These are phyloP conservation scores for Paratrimastix pyriformis DNA, from an alignment of 78 protist species.

Conservation along the genomic window DNA sequence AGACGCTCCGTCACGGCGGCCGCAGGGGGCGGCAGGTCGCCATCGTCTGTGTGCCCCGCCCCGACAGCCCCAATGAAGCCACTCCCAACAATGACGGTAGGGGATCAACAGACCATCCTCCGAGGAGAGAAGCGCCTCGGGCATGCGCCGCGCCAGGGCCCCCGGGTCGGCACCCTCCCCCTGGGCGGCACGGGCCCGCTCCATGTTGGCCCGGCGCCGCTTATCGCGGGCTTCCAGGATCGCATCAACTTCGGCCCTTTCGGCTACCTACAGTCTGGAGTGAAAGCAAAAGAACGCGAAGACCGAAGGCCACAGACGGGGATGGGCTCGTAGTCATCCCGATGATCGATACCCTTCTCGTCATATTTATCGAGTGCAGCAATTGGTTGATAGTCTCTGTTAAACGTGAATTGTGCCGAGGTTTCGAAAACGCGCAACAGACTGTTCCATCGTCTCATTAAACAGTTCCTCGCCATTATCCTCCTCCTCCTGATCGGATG, in stretches of 20 bases:
- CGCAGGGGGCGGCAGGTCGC: too few relatives aligned
- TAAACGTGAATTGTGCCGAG: neutral
- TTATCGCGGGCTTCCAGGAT: neutral
- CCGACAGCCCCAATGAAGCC: too few relatives aligned
- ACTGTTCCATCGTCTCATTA: neutral
- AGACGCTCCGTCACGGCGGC: too few relatives aligned
- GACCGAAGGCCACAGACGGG: neutral
- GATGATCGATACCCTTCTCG: neutral
- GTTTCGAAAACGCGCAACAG: neutral
- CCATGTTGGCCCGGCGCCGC: neutral
- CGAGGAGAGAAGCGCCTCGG: too few relatives aligned
- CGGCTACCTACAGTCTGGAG: neutral
- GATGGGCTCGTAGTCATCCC: neutral
- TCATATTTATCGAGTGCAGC: neutral
- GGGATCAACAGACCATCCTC: too few relatives aligned
- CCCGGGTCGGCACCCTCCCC: neutral
- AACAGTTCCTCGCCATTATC: slow-evolving; percentile 6
- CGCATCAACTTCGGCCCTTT: neutral
- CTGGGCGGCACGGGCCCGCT: neutral
- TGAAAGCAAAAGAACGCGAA: neutral
- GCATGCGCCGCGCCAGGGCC: too few relatives aligned
- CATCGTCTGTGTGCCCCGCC: too few relatives aligned
- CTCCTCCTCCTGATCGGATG: too few relatives aligned
- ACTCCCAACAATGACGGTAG: too few relatives aligned
- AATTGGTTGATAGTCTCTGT: neutral